A percentile compares a stretch with the other conserved stretches of the same genome.
Evolutionary conservation across 78 protist species (phyloP).

Genomic region (Polysphondylium violaceum): DNA sequence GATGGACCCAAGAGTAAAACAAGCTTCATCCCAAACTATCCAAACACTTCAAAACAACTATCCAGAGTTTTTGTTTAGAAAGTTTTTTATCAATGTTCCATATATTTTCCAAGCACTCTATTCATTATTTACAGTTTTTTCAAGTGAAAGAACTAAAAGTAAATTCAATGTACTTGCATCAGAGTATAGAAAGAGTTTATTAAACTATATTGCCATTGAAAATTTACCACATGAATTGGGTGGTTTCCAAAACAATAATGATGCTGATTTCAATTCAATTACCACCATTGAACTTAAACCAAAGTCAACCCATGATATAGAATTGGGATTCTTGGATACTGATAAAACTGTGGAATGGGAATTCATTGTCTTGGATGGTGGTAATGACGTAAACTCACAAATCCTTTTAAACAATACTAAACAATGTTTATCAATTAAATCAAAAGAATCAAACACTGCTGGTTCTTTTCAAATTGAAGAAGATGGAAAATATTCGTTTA

Average conservation of each 20-base stretch:
- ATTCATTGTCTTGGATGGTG: conserved; percentile 6
- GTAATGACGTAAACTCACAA: not conserved
- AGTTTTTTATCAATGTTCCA: conserved; percentile 47
- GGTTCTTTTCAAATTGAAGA: conserved; percentile 35
- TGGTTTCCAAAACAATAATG: not conserved
- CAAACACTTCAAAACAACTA: conserved; percentile 36
- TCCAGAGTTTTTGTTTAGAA: conserved; percentile 46
- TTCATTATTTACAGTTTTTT: not conserved
- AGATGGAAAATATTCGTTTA: not conserved
- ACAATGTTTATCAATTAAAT: not conserved
- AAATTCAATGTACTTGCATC: conserved; percentile 36
- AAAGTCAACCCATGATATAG: not conserved
- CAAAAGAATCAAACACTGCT: conserved; percentile 51
- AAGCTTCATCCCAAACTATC: conserved; percentile 17
- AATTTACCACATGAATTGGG: conserved; percentile 7
- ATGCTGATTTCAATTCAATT: not conserved
- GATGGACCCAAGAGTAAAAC: conserved; percentile 40
- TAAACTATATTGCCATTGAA: conserved; percentile 26
- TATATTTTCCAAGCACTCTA: conserved; percentile 28
- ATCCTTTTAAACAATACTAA: not conserved
- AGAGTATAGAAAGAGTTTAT: conserved; percentile 16
- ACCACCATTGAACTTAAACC: not conserved
- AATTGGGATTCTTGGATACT: conserved; percentile 8
- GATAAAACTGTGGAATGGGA: conserved; percentile 58
- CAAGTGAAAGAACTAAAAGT: conserved; percentile 39